Conservation (phyloP, 2,329 filamentous ascomycete species). For the Ustilaginoidea virens region DNA sequence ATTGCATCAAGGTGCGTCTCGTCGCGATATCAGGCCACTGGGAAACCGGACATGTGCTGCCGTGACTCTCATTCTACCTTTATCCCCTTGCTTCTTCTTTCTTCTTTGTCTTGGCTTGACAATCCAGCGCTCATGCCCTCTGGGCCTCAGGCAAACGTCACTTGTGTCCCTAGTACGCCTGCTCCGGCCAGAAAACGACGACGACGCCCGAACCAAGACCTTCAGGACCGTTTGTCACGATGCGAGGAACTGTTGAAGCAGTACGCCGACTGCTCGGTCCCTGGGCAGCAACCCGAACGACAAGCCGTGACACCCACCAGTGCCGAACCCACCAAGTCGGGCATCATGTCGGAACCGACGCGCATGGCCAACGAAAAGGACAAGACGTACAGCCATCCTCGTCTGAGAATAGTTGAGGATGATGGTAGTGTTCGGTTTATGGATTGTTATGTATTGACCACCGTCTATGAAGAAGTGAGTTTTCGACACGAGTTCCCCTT, state of each 20-base stretch:
- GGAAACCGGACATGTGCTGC: no score
- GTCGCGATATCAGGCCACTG: conserved; percentile 30
- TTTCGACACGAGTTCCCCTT: neutral
- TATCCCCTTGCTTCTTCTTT: neutral
- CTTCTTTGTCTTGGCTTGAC: conserved; percentile 2
- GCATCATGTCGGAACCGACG: conserved; percentile 12
- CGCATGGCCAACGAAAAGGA: conserved; percentile 13
- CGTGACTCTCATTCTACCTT: neutral
- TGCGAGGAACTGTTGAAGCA: conserved; percentile 44
- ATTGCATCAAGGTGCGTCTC: conserved; percentile 39
- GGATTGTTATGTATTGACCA: conserved; percentile 38
- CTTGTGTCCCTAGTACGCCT: conserved; percentile 43
- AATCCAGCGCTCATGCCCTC: conserved; percentile 5
- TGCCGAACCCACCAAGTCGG: conserved; percentile 9
- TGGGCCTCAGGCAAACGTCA: conserved; percentile 35
- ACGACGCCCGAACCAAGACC: conserved; percentile 42
- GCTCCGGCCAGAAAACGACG: conserved; percentile 44
- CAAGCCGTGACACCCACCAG: conserved; percentile 3
- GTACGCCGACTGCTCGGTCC: conserved; percentile 28
- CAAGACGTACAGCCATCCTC: conserved; percentile 27
- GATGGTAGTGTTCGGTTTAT: conserved; percentile 40
- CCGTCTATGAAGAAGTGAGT: conserved; percentile 40
- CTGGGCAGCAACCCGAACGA: conserved; percentile 9
- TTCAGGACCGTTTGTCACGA: conserved; percentile 42
- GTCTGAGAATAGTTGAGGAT: conserved; percentile 40